Base-by-base conservation (phyloP, 202 grass and related monocot species). In the Setaria viridis region DNA sequence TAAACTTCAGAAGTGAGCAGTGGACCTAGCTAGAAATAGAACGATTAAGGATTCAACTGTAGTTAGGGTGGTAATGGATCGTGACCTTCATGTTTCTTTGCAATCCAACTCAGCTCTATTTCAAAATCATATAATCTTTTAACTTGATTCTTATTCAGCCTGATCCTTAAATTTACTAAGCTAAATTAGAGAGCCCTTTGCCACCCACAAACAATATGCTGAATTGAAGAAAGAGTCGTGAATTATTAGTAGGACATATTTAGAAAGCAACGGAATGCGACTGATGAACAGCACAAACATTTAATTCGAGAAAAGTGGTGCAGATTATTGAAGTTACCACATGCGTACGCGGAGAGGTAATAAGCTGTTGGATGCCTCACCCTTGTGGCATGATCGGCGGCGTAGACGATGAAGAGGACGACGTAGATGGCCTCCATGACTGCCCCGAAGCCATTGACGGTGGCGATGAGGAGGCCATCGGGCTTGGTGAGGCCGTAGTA, bases 401-500 rank as follows among this genome's bases (percentile, higher is more conserved):
- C 87, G 20, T 85, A 91, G 48, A 88, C 7, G 63, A 96, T 67
- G 83, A 96, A 96, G 72, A 96, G 74, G 62, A 57, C 43, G 53
- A 93, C 75, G 43, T 96, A 96, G 74, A 93, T 81, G 37, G 82
- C 67, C 81, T 96, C 87, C 59, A 96, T 67, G 75, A 90, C 12
- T 15, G 82, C 71, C 0, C 94, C 94, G 0, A 90, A 88, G 16
- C 87, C 89, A 17, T 91, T 96, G 63, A 93, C 82, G 13, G 94
- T 91, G 66, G 91, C 91, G 50, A 96, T 46, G 59, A 96, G 89
- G 43, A 88, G 11, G 75, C 82, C 89, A 32, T 87, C 91, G 0
- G 94, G 94, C 85, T 96, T 96, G 55, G 94, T 96, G 83, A 90
- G 20, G 37, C 94, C 94, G n/a, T 96, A 96, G 85, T 91, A 93